Conservation (phyloP, 2,329 filamentous ascomycete species). For the Mariannaea elegans region DNA sequence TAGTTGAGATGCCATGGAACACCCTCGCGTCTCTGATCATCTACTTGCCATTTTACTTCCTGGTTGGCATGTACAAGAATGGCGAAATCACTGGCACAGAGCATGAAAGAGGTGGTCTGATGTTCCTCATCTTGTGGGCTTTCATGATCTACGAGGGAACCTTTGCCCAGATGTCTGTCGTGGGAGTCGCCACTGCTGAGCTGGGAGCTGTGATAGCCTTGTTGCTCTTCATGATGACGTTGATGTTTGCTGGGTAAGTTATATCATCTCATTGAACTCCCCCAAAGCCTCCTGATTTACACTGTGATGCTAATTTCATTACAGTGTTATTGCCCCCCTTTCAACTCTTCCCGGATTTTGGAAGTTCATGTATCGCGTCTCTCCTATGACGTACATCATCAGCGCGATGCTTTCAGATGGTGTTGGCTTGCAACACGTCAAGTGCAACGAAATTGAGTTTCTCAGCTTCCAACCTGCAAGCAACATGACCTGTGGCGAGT, state of each 20-base stretch:
- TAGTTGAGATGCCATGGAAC: slow-evolving; percentile 75
- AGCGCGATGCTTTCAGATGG: slow-evolving; percentile 71
- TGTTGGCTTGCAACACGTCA: slow-evolving; percentile 67
- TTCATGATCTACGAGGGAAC: slow-evolving; percentile 74
- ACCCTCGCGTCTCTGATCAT: slow-evolving; percentile 60
- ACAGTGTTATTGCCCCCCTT: slow-evolving; percentile 69
- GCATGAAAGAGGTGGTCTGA: slow-evolving; percentile 61
- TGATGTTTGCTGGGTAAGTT: slow-evolving; percentile 73
- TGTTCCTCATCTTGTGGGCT: slow-evolving; percentile 69
- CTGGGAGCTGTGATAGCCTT: slow-evolving; percentile 70
- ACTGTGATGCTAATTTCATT: no score
- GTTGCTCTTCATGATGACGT: slow-evolving; percentile 71
- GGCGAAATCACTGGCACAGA: slow-evolving; percentile 59
- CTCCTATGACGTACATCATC: slow-evolving; percentile 79
- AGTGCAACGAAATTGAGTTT: slow-evolving; percentile 72
- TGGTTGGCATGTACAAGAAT: slow-evolving; percentile 69
- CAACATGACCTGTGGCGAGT: slow-evolving; percentile 63
- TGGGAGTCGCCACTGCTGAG: slow-evolving; percentile 69
- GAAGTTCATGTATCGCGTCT: slow-evolving; percentile 79
- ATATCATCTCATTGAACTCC: no score
- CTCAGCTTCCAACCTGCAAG: slow-evolving; percentile 67
- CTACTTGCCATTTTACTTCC: slow-evolving; percentile 74
- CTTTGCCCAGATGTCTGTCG: slow-evolving; percentile 71
- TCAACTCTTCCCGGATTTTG: slow-evolving; percentile 74
- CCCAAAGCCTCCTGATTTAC: no score